A percentile compares a stretch with the other conserved stretches of the same genome.
phyloP scores from a whole-genome alignment of 805 yeast species.

The Candida sakaeoensis region DNA sequence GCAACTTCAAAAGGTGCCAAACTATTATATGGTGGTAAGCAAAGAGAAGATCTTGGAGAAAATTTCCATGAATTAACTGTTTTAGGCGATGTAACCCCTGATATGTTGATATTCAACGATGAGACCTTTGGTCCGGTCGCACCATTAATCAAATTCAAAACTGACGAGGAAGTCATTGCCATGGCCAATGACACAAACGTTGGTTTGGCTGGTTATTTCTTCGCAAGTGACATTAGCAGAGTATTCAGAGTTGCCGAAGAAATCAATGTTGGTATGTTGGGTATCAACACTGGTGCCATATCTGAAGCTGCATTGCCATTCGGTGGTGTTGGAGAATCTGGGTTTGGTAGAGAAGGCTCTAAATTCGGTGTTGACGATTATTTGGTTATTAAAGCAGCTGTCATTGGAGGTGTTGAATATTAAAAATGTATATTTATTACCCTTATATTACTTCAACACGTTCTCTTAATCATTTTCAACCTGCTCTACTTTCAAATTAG shows the following conservation, averaged over 20 bases:
- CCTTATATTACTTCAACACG: conserved; percentile 2
- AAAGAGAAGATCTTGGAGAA: conserved; percentile 53
- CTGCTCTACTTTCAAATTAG: conserved; percentile 15
- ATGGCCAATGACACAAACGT: conserved; percentile 65
- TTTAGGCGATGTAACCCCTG: conserved; percentile 52
- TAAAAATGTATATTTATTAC: neutral
- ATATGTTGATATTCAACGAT: conserved; percentile 57
- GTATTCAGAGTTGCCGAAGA: conserved; percentile 62
- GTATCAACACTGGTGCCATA: conserved; percentile 71
- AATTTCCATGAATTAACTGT: conserved; percentile 68
- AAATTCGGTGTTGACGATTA: conserved; percentile 61
- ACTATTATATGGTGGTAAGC: conserved; percentile 57
- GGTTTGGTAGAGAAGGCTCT: conserved; percentile 70
- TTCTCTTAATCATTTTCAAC: conserved; percentile 20
- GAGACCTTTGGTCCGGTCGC: conserved; percentile 85
- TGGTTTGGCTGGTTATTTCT: conserved; percentile 79
- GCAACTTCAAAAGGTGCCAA: conserved; percentile 66
- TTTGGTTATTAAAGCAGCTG: conserved; percentile 57
- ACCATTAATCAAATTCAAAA: conserved; percentile 58
- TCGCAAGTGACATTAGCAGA: conserved; percentile 50
- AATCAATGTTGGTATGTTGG: conserved; percentile 77
- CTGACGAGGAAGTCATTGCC: conserved; percentile 61
- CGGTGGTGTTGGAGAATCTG: conserved; percentile 64
- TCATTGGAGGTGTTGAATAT: conserved; percentile 36
- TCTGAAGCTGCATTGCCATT: conserved; percentile 60